Evolutionary conservation across 2,329 filamentous ascomycete species (phyloP), one percentile per base, ranked within the genome.

Genomic region (Aureobasidium sp.): DNA sequence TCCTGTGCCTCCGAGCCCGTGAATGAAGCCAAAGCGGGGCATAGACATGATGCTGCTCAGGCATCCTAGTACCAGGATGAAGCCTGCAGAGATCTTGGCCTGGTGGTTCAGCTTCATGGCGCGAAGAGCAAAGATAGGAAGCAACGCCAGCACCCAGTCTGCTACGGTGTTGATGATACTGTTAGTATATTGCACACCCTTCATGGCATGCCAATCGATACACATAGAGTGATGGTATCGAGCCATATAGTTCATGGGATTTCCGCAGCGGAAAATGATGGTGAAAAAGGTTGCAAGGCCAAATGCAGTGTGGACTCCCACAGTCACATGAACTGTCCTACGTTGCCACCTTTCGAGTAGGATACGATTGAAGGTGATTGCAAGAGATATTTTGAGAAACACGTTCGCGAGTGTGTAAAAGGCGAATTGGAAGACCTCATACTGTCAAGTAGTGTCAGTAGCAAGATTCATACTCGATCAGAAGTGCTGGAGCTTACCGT

Each of bases 321-420:
- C 66, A 29, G 68, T 64, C 12, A 50, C 61, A 36, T 69, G 70
- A 23, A 74, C 65, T 8, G 67, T 65, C 27, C 63, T 59, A n/a
- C 66, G 65, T 39, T 79, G 77, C 73, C 74, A 77, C 15, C 50
- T 58, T 34, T 72, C 69, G n/a, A 67, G 69, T 15, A 78, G 70
- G 42, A 79, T 74, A 3, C 78, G 75, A 2, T 75, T 69, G 67
- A 78, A 78, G 68, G 78, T 78, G 34, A 79, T 67, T 9, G 71
- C 75, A 7, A 80, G 66, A 1, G 77, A 78, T 32, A 78, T 72
- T 64, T 80, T 80, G 62, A 78, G 66, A 15, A 73, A 64, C 61
- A 76, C 73, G 64, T 76, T 74, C 0, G 75, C 71, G 9, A 73
- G 59, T 32, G 76, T 65, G 64, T 79, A 79, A 1, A 74, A 69